A percentile compares a stretch with the other conserved stretches of the same genome.
Evolutionary conservation across 345 rosid genomes (phyloP).

Genomic region (Excoecaria cochinchinensis): DNA sequence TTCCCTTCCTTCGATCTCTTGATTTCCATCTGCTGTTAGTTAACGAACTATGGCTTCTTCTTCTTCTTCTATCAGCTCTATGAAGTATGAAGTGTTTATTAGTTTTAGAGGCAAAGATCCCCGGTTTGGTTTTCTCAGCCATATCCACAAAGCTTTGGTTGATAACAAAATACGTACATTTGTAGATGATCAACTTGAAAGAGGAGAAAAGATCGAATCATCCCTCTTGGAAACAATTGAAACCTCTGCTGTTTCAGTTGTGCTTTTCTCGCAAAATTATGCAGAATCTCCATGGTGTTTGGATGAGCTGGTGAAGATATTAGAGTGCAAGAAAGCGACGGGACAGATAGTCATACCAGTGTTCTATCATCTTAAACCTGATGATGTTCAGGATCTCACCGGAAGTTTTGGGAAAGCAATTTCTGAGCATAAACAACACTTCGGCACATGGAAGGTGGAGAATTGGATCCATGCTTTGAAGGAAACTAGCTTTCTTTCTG

Average conservation of each 20-base stretch:
- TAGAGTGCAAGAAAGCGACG: background rate
- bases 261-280: slow-evolving; percentile 8
- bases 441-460: background rate
- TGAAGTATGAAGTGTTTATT: slow-evolving; percentile 2
- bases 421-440: background rate
- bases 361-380: background rate
- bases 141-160: slow-evolving; percentile 1
- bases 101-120: slow-evolving; percentile 14
- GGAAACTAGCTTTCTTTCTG: background rate
- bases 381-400: background rate
- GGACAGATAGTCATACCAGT: slow-evolving; percentile 4
- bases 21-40: too few species aligned
- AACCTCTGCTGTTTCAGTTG: slow-evolving; percentile 2
- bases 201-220: background rate
- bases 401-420: background rate
- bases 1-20: too few species aligned
- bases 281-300: slow-evolving; percentile 16
- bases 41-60: background rate
- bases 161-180: background rate
- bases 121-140: background rate
- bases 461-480: slow-evolving; percentile 1
- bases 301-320: slow-evolving; percentile 16
- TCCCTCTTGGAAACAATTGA: background rate
- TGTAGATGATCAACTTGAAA: background rate
- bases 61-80: background rate